These are phyloP conservation scores for Lactarius psammicola DNA, from an alignment of 768 basidiomycete species.

Conservation along the genomic window DNA sequence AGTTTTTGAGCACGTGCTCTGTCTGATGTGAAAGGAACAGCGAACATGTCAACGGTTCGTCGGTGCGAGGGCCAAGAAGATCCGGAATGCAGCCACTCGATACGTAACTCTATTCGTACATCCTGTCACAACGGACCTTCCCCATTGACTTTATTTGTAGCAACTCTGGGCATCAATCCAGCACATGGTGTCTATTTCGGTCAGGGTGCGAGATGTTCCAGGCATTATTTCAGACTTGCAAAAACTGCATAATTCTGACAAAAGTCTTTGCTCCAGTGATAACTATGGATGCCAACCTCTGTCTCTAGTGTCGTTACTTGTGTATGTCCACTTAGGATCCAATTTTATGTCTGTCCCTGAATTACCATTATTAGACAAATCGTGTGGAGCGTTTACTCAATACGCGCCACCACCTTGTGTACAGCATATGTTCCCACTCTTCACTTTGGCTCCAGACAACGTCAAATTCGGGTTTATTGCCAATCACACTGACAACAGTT, in stretches of 20 bases:
- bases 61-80: slow-evolving; percentile 48
- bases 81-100: slow-evolving; percentile 46
- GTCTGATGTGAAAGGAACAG: slow-evolving; percentile 22
- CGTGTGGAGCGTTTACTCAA: too few relatives aligned
- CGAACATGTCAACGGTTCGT: slow-evolving; percentile 38
- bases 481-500: too few relatives aligned
- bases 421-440: too few relatives aligned
- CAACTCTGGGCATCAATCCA: slow-evolving; percentile 47
- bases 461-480: too few relatives aligned
- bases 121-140: neutral
- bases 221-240: neutral
- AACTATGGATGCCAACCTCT: slow-evolving; percentile 23
- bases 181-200: slow-evolving; percentile 49
- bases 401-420: too few relatives aligned
- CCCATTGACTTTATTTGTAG: slow-evolving; percentile 32
- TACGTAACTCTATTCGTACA: slow-evolving; percentile 38
- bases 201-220: slow-evolving; percentile 39
- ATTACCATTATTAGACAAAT: too few relatives aligned
- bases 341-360: too few relatives aligned
- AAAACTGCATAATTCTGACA: neutral
- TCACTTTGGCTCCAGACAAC: too few relatives aligned
- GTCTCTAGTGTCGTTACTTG: slow-evolving; percentile 12
- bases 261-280: slow-evolving; percentile 17
- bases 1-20: neutral
- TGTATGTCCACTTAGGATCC: too few relatives aligned